Percentiles rank a stretch among this genome's conserved stretches.
phyloP scores from a whole-genome alignment of 2,329 filamentous ascomycete species.

The Stromatinia cepivora region DNA sequence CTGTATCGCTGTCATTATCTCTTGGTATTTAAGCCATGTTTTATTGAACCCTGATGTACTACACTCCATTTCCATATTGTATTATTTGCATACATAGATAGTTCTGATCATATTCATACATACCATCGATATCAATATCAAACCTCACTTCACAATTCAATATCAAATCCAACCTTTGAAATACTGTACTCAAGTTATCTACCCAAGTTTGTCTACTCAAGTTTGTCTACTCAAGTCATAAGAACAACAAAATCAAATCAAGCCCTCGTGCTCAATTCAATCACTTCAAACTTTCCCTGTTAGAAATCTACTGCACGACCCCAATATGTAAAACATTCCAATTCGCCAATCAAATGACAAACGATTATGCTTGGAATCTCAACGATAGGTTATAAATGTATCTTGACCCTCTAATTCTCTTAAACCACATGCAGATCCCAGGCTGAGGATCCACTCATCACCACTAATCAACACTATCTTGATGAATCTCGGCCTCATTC shows the following conservation, averaged over 20 bases:
- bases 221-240: no score
- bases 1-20: neutral
- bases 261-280: neutral
- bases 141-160: neutral
- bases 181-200: no score
- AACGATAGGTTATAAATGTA: slow-evolving; percentile 1
- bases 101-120: neutral
- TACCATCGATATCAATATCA: neutral
- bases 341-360: neutral
- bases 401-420: slow-evolving; percentile 6
- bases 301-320: neutral
- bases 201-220: no score
- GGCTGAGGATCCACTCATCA: neutral
- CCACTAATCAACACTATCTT: neutral
- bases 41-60: neutral
- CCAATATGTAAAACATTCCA: neutral
- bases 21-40: neutral
- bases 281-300: neutral
- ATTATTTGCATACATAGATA: neutral
- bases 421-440: slow-evolving; percentile 5
- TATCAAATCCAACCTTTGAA: no score
- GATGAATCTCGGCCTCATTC: slow-evolving; percentile 9
- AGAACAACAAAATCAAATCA: neutral
- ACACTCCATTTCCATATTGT: neutral
- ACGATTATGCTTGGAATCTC: slow-evolving; percentile 1